These are phyloP conservation scores for Thermoascus crustaceus DNA, from an alignment of 2,329 filamentous ascomycete species.

Conservation along the genomic window DNA sequence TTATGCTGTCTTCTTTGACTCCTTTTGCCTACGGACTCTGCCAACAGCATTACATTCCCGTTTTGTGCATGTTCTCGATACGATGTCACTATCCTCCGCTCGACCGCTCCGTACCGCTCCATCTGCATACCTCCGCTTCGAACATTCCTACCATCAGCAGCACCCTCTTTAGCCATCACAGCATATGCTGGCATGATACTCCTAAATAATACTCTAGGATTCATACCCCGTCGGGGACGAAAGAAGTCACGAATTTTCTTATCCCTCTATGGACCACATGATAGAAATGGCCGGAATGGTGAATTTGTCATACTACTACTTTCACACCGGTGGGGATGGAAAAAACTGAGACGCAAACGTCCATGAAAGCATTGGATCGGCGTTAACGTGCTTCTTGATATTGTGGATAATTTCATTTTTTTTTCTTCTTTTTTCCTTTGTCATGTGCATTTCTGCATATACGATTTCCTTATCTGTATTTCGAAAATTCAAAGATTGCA, in stretches of 20 bases:
- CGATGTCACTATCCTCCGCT: too few relatives aligned
- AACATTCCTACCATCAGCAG: too few relatives aligned
- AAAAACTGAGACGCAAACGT: neutral
- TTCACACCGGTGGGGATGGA: neutral
- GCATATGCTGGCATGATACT: too few relatives aligned
- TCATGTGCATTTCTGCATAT: slow-evolving; percentile 3
- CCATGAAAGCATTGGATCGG: neutral
- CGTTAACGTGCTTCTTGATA: slow-evolving; percentile 1
- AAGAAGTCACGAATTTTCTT: slow-evolving; percentile 30
- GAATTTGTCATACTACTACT: slow-evolving; percentile 17
- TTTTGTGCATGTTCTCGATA: too few relatives aligned
- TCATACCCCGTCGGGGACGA: slow-evolving; percentile 18
- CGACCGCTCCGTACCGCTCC: too few relatives aligned
- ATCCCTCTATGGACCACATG: slow-evolving; percentile 30
- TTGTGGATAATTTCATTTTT: slow-evolving; percentile 12
- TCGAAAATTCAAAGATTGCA: slow-evolving; percentile 1
- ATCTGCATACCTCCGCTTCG: too few relatives aligned
- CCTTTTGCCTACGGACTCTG: too few relatives aligned
- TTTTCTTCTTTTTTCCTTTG: slow-evolving; percentile 11
- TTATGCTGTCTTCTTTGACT: too few relatives aligned
- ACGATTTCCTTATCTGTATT: slow-evolving; percentile 1
- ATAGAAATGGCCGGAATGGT: slow-evolving; percentile 29
- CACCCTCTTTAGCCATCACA: too few relatives aligned
- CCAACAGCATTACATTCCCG: too few relatives aligned
- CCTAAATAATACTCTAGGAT: too few relatives aligned